These are phyloP conservation scores for Aspergillus pseudotamarii DNA, from an alignment of 2,329 filamentous ascomycete genomes.

Conservation along the genomic window DNA sequence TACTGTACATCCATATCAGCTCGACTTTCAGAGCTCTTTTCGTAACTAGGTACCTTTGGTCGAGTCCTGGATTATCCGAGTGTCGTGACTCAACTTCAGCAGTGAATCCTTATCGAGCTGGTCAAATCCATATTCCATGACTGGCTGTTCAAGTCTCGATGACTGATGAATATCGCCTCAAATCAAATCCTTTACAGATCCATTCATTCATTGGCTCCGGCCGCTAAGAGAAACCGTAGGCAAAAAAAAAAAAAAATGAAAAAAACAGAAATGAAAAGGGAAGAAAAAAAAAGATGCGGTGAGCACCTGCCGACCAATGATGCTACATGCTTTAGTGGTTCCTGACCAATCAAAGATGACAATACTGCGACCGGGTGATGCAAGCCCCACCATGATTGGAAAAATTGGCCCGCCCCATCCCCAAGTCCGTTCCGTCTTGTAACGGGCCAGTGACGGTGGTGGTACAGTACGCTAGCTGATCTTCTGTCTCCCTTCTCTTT, in stretches of 20 bases:
- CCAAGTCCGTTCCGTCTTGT: conserved; percentile 21
- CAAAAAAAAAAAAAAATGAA: conserved; percentile 13
- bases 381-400: conserved; percentile 27
- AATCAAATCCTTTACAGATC: conserved; percentile 10
- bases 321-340: conserved; percentile 13
- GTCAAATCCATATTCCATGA: not conserved
- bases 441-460: conserved; percentile 15
- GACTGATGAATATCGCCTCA: conserved; percentile 10
- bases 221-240: not conserved
- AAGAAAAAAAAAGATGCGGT: conserved; percentile 35
- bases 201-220: conserved; percentile 15
- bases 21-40: not conserved
- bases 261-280: conserved; percentile 16
- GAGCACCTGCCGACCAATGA: conserved; percentile 33
- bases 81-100: not conserved
- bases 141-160: not conserved
- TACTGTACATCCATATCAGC: not conserved
- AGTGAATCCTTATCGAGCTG: not conserved
- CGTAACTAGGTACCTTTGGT: not conserved
- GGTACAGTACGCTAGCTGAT: conserved; percentile 7
- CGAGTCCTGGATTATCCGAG: not conserved
- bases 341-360: conserved; percentile 26
- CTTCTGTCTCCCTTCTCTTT: conserved; percentile 19
- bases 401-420: conserved; percentile 30
- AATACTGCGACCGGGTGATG: conserved; percentile 15